Conservation (phyloP, 257 asterid genomes). For the Solanum neorickii region DNA sequence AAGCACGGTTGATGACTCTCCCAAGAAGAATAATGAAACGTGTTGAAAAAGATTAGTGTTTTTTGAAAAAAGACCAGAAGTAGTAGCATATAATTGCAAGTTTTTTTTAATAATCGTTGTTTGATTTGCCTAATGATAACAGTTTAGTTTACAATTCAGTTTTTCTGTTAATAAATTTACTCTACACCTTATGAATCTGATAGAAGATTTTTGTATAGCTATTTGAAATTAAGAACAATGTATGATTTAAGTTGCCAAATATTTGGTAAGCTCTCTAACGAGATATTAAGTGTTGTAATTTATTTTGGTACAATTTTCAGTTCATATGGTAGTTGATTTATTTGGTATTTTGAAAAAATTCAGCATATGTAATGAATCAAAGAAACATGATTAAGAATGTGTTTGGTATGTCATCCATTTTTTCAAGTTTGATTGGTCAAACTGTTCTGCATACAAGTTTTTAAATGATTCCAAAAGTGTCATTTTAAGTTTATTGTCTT, state of each 20-base stretch:
- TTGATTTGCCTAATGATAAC: neutral
- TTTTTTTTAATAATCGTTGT: neutral
- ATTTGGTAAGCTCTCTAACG: neutral
- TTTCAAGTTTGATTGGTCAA: neutral
- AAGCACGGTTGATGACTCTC: constrained; percentile 57
- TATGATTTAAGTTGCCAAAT: neutral
- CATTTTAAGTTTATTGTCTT: neutral
- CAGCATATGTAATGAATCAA: neutral
- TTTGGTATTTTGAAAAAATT: neutral
- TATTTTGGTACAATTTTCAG: neutral
- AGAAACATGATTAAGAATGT: neutral
- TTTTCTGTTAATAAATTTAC: neutral
- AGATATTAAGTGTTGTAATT: neutral
- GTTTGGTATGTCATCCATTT: neutral
- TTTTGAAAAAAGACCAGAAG: constrained; percentile 74
- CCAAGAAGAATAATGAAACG: constrained; percentile 63
- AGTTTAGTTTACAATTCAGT: neutral
- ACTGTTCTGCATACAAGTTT: neutral
- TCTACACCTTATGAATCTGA: neutral
- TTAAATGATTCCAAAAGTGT: neutral
- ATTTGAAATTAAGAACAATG: neutral
- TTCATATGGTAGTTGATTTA: neutral
- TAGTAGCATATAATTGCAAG: constrained; percentile 14
- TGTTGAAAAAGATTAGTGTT: constrained; percentile 82
- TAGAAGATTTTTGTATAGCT: constrained; percentile 3